Evolutionary conservation across 805 yeast species (phyloP).

Genomic region (Candida alai): DNA sequence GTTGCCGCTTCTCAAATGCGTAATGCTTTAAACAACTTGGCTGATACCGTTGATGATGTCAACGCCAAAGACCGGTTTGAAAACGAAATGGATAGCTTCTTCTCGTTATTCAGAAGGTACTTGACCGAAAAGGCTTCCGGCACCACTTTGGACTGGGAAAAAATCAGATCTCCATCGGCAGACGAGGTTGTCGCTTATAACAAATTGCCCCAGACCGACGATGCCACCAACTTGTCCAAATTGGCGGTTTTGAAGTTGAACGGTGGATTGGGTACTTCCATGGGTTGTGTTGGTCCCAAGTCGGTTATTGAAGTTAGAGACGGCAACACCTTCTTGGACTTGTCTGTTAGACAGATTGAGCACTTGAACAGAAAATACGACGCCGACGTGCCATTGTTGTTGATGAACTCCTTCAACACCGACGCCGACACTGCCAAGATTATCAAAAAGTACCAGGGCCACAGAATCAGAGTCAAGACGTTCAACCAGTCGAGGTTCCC

Average conservation of each 20-base stretch:
- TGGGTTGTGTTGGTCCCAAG: constrained; percentile 99
- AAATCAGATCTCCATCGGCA: constrained; percentile 84
- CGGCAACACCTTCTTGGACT: constrained; percentile 94
- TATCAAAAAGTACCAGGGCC: constrained; percentile 95
- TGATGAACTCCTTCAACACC: constrained; percentile 98
- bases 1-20: constrained; percentile 98
- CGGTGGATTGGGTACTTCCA: constrained; percentile 98
- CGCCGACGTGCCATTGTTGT: constrained; percentile 89
- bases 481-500: constrained; percentile 99
- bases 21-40: constrained; percentile 84
- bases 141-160: constrained; percentile 86
- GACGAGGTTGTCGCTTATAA: constrained; percentile 86
- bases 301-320: constrained; percentile 98
- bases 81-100: constrained; percentile 90
- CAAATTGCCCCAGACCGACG: constrained; percentile 35
- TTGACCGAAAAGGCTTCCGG: constrained; percentile 85
- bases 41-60: constrained; percentile 68
- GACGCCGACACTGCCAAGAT: constrained; percentile 92
- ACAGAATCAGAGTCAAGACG: constrained; percentile 89
- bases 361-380: constrained; percentile 86
- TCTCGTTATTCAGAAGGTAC: constrained; percentile 89
- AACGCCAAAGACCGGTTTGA: constrained; percentile 61
- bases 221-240: constrained; percentile 57
- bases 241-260: constrained; percentile 94
- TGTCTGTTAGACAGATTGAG: constrained; percentile 95